Conservation (phyloP, 2,329 filamentous ascomycete species). For the Cladosporium sp. region DNA sequence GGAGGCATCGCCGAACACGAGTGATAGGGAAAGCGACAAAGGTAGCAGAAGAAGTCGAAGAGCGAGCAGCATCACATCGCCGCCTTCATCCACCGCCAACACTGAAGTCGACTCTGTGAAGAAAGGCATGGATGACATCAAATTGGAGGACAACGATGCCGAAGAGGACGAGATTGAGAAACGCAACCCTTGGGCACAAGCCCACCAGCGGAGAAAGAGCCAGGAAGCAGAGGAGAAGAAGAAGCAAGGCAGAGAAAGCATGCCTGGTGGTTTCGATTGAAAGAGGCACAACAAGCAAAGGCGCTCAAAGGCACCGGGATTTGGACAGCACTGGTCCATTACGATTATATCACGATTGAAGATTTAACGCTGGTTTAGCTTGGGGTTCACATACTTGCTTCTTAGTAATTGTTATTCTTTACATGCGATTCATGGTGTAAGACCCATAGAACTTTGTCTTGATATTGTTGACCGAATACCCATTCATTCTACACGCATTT, state of each 20-base stretch:
- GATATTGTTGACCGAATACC: too few relatives aligned
- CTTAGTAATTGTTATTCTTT: too few relatives aligned
- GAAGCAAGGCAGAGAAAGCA: conserved; percentile 18
- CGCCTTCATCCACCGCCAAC: not conserved
- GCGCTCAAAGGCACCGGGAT: too few relatives aligned
- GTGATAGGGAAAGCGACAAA: conserved; percentile 2
- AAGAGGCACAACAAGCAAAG: not conserved
- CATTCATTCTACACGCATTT: too few relatives aligned
- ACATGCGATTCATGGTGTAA: too few relatives aligned
- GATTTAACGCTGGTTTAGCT: too few relatives aligned
- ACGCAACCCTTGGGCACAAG: conserved; percentile 22
- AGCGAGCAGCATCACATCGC: not conserved
- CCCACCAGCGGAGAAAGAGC: conserved; percentile 20
- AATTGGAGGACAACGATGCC: conserved; percentile 12
- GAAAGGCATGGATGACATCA: conserved; percentile 15
- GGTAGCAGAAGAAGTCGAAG: conserved; percentile 7
- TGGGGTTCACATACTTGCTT: too few relatives aligned
- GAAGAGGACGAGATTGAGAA: conserved; percentile 18
- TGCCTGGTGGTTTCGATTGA: conserved; percentile 32
- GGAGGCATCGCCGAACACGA: conserved; percentile 21
- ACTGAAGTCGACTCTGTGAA: not conserved
- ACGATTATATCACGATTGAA: too few relatives aligned
- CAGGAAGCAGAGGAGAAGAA: conserved; percentile 13
- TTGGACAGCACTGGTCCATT: too few relatives aligned
- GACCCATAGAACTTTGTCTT: too few relatives aligned